These are phyloP conservation scores for Aphanoascus verrucosus DNA, from an alignment of 2,329 filamentous ascomycete species.

Conservation along the genomic window DNA sequence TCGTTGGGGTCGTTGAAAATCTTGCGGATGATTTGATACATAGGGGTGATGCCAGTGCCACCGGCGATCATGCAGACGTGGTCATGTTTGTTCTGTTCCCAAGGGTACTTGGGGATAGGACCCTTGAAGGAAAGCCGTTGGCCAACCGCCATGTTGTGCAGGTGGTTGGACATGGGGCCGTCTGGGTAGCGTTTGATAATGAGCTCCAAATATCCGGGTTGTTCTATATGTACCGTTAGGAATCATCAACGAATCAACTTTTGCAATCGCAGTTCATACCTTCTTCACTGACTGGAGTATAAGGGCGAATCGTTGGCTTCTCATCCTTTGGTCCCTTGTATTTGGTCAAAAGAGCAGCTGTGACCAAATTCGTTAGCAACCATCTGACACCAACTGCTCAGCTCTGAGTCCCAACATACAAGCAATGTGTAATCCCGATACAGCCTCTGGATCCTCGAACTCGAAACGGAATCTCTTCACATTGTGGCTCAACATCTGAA, in stretches of 20 bases:
- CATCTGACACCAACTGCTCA: not conserved
- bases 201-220: conserved; percentile 72
- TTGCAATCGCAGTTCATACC: conserved; percentile 34
- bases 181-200: conserved; percentile 84
- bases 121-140: conserved; percentile 88
- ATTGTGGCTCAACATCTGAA: conserved; percentile 81
- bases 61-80: conserved; percentile 66
- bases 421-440: conserved; percentile 70
- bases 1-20: conserved; percentile 96
- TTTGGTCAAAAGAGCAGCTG: conserved; percentile 74
- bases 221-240: conserved; percentile 40
- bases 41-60: conserved; percentile 92
- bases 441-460: conserved; percentile 70
- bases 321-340: conserved; percentile 72
- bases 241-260: not conserved
- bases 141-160: conserved; percentile 72
- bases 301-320: conserved; percentile 82
- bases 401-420: conserved; percentile 40
- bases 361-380: not conserved
- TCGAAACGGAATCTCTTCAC: conserved; percentile 86
- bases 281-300: conserved; percentile 85
- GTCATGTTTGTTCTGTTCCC: conserved; percentile 82
- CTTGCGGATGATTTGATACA: conserved; percentile 84
- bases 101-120: conserved; percentile 85
- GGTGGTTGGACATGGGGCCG: conserved; percentile 82